Conservation (phyloP, 2,329 filamentous ascomycete species). For the Cytospora schulzeri region DNA sequence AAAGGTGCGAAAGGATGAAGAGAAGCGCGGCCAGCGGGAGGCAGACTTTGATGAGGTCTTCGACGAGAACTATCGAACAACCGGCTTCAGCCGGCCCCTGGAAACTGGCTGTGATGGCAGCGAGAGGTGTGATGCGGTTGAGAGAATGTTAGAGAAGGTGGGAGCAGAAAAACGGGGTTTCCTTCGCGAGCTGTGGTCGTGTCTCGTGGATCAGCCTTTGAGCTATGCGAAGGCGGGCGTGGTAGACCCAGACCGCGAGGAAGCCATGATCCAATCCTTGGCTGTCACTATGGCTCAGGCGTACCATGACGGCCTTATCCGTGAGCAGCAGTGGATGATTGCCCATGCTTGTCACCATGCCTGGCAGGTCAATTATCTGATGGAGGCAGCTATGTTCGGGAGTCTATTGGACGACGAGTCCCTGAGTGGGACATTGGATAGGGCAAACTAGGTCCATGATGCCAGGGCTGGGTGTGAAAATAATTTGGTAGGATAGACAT, state of each 20-base stretch:
- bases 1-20: not conserved
- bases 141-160: slow-evolving; percentile 1
- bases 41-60: slow-evolving; percentile 17
- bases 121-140: slow-evolving; percentile 6
- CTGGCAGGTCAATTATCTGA: slow-evolving; percentile 17
- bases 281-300: slow-evolving; percentile 1
- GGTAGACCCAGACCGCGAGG: slow-evolving; percentile 5
- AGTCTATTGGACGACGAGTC: not conserved
- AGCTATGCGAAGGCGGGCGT: slow-evolving; percentile 9
- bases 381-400: slow-evolving; percentile 19
- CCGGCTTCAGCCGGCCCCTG: slow-evolving; percentile 12
- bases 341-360: slow-evolving; percentile 14
- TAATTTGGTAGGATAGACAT: no score
- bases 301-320: slow-evolving; percentile 14
- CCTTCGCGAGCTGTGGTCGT: slow-evolving; percentile 11
- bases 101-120: slow-evolving; percentile 10
- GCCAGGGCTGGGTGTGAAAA: not conserved
- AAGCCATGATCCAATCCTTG: slow-evolving; percentile 10
- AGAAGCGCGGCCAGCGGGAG: slow-evolving; percentile 7
- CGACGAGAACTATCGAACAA: slow-evolving; percentile 4
- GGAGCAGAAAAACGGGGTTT: slow-evolving; percentile 4
- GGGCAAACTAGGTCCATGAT: not conserved
- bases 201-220: slow-evolving; percentile 8
- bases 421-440: not conserved
- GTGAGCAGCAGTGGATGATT: slow-evolving; percentile 15